Evolutionary conservation across 73 alveolate species (phyloP).

Genomic region (Paraurostyla sp.): DNA sequence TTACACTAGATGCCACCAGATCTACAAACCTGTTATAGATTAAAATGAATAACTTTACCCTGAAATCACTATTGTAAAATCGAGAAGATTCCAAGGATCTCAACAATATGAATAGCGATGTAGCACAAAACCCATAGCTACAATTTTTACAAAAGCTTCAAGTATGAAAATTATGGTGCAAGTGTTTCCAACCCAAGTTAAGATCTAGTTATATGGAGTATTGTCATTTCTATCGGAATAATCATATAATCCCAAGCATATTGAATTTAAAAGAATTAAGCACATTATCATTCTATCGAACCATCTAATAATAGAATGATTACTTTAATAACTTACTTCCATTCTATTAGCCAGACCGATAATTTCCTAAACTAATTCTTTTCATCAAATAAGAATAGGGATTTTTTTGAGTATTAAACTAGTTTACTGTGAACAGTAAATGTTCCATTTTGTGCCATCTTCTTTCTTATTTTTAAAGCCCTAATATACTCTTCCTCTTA

Average conservation of each 20-base stretch:
- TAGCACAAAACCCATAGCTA: constrained; percentile 78
- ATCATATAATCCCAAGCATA: constrained; percentile 41
- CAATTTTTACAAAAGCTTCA: constrained; percentile 72
- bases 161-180: constrained; percentile 66
- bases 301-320: constrained; percentile 16
- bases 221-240: constrained; percentile 14
- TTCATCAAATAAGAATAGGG: not conserved
- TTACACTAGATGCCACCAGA: constrained; percentile 21
- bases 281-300: constrained; percentile 56
- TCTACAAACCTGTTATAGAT: not conserved
- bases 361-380: not conserved
- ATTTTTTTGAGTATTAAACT: not conserved
- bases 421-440: not conserved
- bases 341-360: constrained; percentile 6
- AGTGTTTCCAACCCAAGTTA: not conserved
- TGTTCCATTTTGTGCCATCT: not conserved
- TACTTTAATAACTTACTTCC: not conserved
- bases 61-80: constrained; percentile 64
- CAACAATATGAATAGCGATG: constrained; percentile 69
- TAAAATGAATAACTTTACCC: constrained; percentile 44
- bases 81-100: constrained; percentile 85
- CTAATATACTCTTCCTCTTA: not conserved
- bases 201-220: not conserved
- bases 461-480: not conserved
- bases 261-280: constrained; percentile 10